phyloP scores from a whole-genome alignment of 148 eudicot species.

The Silene conica region DNA sequence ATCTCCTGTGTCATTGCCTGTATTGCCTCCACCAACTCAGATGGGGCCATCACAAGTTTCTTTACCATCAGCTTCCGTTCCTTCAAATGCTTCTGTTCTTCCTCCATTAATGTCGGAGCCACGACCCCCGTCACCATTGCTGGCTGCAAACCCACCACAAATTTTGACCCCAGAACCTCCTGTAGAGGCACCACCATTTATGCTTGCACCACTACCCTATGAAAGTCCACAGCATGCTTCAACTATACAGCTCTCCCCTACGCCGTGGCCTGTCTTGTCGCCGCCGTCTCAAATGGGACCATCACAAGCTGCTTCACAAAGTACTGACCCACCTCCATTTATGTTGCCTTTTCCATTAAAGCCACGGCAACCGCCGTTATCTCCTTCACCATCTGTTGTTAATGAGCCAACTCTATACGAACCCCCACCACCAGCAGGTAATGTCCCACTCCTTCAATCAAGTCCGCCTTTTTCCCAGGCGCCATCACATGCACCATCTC shows the following conservation, averaged over 20 bases:
- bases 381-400: neutral
- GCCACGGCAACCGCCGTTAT: constrained; percentile 6
- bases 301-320: neutral
- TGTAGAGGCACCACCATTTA: constrained; percentile 3
- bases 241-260: constrained; percentile 14
- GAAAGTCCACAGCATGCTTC: constrained; percentile 19
- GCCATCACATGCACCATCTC: constrained; percentile 17
- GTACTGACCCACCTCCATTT: neutral
- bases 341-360: neutral
- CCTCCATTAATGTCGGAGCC: neutral
- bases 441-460: neutral
- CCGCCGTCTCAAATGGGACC: constrained; percentile 10
- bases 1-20: constrained; percentile 13
- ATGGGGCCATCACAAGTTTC: constrained; percentile 2
- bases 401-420: constrained; percentile 3
- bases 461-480: constrained; percentile 5
- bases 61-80: neutral
- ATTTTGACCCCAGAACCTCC: constrained; percentile 7
- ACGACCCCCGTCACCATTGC: constrained; percentile 7
- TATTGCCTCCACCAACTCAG: constrained; percentile 14
- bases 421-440: constrained; percentile 13
- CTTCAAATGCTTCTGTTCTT: neutral
- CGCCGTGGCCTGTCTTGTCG: constrained; percentile 6
- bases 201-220: constrained; percentile 13
- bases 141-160: constrained; percentile 11